Evolutionary conservation across 805 yeast genomes (phyloP).

Genomic region (Saturnispora galanensis): DNA sequence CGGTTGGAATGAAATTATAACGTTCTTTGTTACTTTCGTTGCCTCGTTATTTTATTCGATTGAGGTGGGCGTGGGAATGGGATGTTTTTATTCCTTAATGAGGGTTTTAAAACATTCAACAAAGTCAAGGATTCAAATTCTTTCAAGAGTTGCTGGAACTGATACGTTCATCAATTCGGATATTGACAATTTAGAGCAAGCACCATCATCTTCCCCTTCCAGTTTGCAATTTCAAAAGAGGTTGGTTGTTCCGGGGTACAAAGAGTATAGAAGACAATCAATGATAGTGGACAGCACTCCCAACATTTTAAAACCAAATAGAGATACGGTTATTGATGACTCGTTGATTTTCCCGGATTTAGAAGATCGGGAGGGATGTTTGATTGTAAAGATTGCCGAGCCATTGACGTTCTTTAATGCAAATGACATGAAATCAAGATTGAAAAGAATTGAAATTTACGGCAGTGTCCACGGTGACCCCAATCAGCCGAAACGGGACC

Average conservation of each 20-base stretch:
- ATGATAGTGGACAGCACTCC: conserved; percentile 3
- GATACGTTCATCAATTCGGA: conserved; percentile 64
- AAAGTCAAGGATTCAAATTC: conserved; percentile 71
- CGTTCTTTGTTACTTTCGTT: conserved; percentile 53
- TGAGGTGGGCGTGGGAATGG: conserved; percentile 85
- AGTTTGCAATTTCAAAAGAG: conserved; percentile 11
- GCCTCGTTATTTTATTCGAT: conserved; percentile 66
- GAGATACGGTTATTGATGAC: background rate
- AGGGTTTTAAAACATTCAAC: conserved; percentile 76
- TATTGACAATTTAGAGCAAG: conserved; percentile 25
- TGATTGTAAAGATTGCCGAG: conserved; percentile 76
- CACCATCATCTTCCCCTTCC: conserved; percentile 1
- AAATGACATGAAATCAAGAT: conserved; percentile 58
- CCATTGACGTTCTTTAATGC: conserved; percentile 84
- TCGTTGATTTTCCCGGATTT: conserved; percentile 16
- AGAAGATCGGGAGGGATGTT: conserved; percentile 55
- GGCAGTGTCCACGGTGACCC: conserved; percentile 75
- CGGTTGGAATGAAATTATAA: conserved; percentile 70
- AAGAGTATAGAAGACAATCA: conserved; percentile 19
- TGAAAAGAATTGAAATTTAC: conserved; percentile 62
- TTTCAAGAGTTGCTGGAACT: conserved; percentile 58
- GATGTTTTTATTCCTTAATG: conserved; percentile 69
- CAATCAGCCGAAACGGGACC: conserved; percentile 29
- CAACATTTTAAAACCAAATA: background rate
- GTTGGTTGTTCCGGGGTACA: conserved; percentile 20